Evolutionary conservation across 371 early-diverging fungal species (phyloP).

Genomic region (Lichtheimia ornata): DNA sequence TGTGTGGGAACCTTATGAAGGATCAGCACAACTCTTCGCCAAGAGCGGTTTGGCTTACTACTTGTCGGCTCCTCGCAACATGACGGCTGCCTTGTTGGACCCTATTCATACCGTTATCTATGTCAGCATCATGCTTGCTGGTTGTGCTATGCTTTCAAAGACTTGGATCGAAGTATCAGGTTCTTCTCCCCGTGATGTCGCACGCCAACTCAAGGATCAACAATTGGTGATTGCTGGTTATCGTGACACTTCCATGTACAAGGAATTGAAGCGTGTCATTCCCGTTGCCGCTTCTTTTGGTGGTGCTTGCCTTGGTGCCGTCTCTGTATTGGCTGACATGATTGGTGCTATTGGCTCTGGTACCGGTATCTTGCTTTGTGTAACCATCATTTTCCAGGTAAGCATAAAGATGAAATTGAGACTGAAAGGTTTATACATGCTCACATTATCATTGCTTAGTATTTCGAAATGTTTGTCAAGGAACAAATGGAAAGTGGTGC

Average conservation of each 20-base stretch:
- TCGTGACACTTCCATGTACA: constrained; percentile 96
- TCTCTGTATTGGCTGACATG: constrained; percentile 96
- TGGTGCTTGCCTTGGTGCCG: constrained; percentile 94
- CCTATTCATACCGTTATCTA: constrained; percentile 98
- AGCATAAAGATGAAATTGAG: constrained; percentile 16
- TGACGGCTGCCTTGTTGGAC: constrained; percentile 81
- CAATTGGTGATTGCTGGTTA: constrained; percentile 97
- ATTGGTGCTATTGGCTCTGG: constrained; percentile 97
- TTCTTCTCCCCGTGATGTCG: constrained; percentile 97
- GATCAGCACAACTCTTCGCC: constrained; percentile 88
- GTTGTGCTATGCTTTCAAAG: constrained; percentile 96
- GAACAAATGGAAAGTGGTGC: constrained; percentile 83
- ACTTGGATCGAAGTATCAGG: constrained; percentile 99
- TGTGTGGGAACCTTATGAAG: constrained; percentile 95
- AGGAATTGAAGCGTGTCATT: constrained; percentile 98
- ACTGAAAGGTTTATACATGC: constrained; percentile 17
- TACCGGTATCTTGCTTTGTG: constrained; percentile 98
- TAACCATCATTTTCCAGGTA: constrained; percentile 98
- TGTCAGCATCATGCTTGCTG: constrained; percentile 87
- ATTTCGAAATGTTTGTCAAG: constrained; percentile 98
- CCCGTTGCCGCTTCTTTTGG: constrained; percentile 96
- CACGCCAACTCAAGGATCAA: constrained; percentile 97
- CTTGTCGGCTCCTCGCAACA: constrained; percentile 93
- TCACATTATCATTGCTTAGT: constrained; percentile 33
- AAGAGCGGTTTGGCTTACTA: constrained; percentile 97